phyloP scores from a whole-genome alignment of 768 basidiomycete genomes.

The Chalciporus sphaerocephalus region DNA sequence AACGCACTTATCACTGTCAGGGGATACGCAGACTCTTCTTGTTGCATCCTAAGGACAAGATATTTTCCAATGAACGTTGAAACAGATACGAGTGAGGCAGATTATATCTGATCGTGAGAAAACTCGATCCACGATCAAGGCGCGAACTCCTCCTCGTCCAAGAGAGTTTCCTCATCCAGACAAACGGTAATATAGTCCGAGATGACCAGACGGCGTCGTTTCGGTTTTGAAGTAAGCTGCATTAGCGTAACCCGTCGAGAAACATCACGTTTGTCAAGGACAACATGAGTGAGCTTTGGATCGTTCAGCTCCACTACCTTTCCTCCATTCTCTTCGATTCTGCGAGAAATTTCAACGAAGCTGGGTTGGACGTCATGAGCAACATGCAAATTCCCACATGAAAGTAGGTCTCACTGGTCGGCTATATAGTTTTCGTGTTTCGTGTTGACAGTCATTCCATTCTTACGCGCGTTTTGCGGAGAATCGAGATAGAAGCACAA shows the following conservation, averaged over 20 bases:
- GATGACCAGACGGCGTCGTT: slow-evolving; percentile 72
- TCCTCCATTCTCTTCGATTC: slow-evolving; percentile 71
- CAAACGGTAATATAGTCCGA: slow-evolving; percentile 75
- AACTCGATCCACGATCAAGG: slow-evolving; percentile 14
- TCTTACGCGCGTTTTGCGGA: slow-evolving; percentile 60
- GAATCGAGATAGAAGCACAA: slow-evolving; percentile 91
- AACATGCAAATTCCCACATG: background rate
- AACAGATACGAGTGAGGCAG: background rate
- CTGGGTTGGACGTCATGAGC: slow-evolving; percentile 35
- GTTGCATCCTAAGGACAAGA: background rate
- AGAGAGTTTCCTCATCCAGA: slow-evolving; percentile 75
- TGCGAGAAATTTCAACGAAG: slow-evolving; percentile 45
- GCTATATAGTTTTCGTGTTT: slow-evolving; percentile 51
- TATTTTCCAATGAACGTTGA: background rate
- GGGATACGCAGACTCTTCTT: background rate
- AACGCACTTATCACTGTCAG: background rate
- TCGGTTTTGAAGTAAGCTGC: slow-evolving; percentile 68
- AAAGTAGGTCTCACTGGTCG: slow-evolving; percentile 42
- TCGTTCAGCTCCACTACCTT: slow-evolving; percentile 63
- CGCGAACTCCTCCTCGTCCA: slow-evolving; percentile 70
- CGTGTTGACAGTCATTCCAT: slow-evolving; percentile 56
- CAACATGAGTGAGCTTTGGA: slow-evolving; percentile 79
- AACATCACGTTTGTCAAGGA: slow-evolving; percentile 79
- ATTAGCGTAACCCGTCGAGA: slow-evolving; percentile 69
- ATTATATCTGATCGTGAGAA: no score